These are phyloP conservation scores for Alternaria atra DNA, from an alignment of 2,329 filamentous ascomycete genomes.

Conservation along the genomic window DNA sequence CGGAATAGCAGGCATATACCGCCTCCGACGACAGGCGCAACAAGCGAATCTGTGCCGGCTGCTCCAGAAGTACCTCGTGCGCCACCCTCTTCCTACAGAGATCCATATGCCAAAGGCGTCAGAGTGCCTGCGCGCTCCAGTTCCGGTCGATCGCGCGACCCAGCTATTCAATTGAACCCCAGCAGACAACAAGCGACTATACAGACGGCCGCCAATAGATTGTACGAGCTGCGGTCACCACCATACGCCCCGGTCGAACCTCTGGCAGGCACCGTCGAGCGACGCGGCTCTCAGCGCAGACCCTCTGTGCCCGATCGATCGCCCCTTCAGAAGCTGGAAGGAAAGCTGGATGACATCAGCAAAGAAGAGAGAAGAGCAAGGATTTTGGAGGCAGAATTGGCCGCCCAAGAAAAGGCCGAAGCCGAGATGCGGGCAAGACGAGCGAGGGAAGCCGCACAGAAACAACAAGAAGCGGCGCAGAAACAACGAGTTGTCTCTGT, in stretches of 20 bases:
- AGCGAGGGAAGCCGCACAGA: constrained; percentile 41
- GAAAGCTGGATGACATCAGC: constrained; percentile 88
- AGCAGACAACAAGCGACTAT: constrained; percentile 48
- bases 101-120: constrained; percentile 47
- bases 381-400: constrained; percentile 81
- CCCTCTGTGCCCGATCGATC: constrained; percentile 82
- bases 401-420: constrained; percentile 69
- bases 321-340: constrained; percentile 91
- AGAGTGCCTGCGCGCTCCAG: constrained; percentile 36
- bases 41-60: constrained; percentile 44
- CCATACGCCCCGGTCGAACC: constrained; percentile 44
- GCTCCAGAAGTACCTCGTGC: constrained; percentile 70
- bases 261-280: constrained; percentile 38
- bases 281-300: constrained; percentile 37
- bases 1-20: constrained; percentile 46
- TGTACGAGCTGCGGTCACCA: constrained; percentile 44
- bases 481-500: constrained; percentile 41
- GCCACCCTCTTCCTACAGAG: constrained; percentile 54
- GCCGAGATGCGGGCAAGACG: constrained; percentile 48
- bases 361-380: constrained; percentile 94
- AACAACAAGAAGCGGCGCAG: constrained; percentile 43
- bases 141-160: constrained; percentile 43
- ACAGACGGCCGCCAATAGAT: constrained; percentile 42
- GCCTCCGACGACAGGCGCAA: constrained; percentile 33
- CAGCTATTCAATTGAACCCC: constrained; percentile 44